These are phyloP conservation scores for Eutrema heterophyllum DNA, from an alignment of 345 rosid species.

Conservation along the genomic window DNA sequence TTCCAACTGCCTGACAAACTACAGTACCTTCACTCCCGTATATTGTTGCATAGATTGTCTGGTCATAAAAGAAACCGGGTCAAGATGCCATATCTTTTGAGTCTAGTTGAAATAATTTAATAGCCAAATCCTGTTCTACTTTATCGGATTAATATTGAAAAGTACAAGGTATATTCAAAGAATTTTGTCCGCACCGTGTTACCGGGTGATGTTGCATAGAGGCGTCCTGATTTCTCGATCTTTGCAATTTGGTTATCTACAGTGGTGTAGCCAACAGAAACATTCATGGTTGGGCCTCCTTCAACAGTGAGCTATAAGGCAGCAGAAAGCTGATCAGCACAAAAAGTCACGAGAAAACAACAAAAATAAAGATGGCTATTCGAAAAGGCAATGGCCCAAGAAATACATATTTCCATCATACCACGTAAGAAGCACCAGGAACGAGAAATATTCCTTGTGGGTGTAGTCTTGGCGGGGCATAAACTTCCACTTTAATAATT, in stretches of 20 bases:
- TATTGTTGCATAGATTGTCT: slow-evolving; percentile 67
- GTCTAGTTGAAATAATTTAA: not conserved
- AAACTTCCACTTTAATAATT: slow-evolving; percentile 77
- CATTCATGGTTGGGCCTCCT: slow-evolving; percentile 90
- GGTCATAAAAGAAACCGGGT: slow-evolving; percentile 26
- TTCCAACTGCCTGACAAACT: slow-evolving; percentile 63
- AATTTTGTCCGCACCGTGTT: slow-evolving; percentile 56
- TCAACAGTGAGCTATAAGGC: slow-evolving; percentile 52
- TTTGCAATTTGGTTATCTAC: slow-evolving; percentile 51
- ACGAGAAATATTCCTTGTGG: slow-evolving; percentile 69
- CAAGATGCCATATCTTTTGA: not conserved
- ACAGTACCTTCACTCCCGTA: slow-evolving; percentile 50
- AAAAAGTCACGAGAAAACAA: slow-evolving; percentile 5
- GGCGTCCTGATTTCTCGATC: slow-evolving; percentile 56
- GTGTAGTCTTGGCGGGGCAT: slow-evolving; percentile 68
- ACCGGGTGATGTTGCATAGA: slow-evolving; percentile 75
- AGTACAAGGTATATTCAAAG: not conserved
- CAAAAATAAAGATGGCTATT: not conserved
- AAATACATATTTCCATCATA: slow-evolving; percentile 31
- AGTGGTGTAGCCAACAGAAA: slow-evolving; percentile 52
- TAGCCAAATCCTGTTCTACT: slow-evolving; percentile 4
- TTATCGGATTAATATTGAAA: slow-evolving; percentile 6
- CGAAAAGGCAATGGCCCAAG: not conserved
- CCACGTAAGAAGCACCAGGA: slow-evolving; percentile 89
- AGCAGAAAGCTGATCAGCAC: slow-evolving; percentile 5